Conservation (phyloP, 257 asterid species). For the Phtheirospermum japonicum region DNA sequence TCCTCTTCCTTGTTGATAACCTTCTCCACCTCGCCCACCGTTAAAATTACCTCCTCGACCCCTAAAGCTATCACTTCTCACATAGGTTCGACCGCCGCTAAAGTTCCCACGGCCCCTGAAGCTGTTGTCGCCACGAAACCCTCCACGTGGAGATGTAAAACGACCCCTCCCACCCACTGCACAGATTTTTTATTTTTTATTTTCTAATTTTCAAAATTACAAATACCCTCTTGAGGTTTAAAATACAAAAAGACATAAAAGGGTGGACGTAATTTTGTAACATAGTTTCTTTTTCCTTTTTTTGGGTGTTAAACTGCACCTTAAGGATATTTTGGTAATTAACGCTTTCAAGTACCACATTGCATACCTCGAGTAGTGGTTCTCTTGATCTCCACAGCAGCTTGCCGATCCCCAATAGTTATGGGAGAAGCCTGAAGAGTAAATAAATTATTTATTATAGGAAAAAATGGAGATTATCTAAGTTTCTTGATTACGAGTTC, state of each 20-base stretch:
- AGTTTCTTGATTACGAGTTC: neutral
- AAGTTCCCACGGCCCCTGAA: constrained; percentile 45
- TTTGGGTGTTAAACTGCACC: too few species aligned
- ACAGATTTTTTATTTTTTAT: too few species aligned
- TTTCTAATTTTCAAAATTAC: too few species aligned
- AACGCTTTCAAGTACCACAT: too few species aligned
- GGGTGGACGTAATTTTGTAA: too few species aligned
- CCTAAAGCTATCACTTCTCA: neutral
- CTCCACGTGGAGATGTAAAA: constrained; percentile 49
- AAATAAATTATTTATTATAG: neutral
- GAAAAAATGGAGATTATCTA: neutral
- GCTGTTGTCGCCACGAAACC: constrained; percentile 51
- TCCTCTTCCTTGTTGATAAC: constrained; percentile 32
- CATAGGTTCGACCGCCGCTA: constrained; percentile 31
- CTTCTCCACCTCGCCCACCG: constrained; percentile 34
- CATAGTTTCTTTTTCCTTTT: too few species aligned
- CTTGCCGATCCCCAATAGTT: constrained; percentile 54
- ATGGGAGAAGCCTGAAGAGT: constrained; percentile 63
- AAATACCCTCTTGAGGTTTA: too few species aligned
- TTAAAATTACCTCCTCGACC: constrained; percentile 1
- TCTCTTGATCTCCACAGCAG: constrained; percentile 68
- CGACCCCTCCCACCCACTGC: constrained; percentile 61
- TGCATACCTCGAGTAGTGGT: constrained; percentile 73
- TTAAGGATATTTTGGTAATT: too few species aligned
- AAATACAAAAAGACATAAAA: too few species aligned